Percentiles rank a stretch among this genome's conserved stretches.
Evolutionary conservation across 1,139 yeast species (phyloP).

Genomic region (Lodderomyces elongisporus): DNA sequence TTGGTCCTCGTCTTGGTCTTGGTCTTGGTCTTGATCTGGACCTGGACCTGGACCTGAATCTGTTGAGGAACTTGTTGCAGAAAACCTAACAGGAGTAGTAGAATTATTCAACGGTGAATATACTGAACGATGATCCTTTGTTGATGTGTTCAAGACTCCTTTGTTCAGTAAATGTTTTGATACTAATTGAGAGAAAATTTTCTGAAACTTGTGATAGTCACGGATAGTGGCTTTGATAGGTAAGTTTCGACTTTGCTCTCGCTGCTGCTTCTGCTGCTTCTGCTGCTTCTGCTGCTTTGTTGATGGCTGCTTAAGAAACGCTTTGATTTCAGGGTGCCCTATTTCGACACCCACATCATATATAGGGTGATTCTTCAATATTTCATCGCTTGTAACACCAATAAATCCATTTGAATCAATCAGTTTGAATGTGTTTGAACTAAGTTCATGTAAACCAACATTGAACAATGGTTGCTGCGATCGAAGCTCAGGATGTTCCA

Average conservation of each 20-base stretch:
- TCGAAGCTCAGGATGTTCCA: conserved; percentile 12
- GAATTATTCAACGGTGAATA: conserved; percentile 11
- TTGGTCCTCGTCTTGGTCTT: no score
- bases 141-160: no score
- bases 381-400: conserved; percentile 71
- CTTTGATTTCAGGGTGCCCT: conserved; percentile 7
- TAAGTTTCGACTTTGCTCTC: no score
- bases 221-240: conserved; percentile 30
- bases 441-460: conserved; percentile 58
- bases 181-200: conserved; percentile 26
- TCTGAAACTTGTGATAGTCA: conserved; percentile 36
- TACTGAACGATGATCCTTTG: no score
- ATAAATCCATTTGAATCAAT: conserved; percentile 35
- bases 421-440: conserved; percentile 12
- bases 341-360: conserved; percentile 48
- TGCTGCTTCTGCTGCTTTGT: conserved; percentile 1
- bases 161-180: no score
- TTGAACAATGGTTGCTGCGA: conserved; percentile 54
- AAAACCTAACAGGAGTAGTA: no score
- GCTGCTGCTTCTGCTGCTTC: no score
- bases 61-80: no score
- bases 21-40: no score
- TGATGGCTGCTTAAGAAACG: conserved; percentile 5
- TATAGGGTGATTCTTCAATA: conserved; percentile 49
- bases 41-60: no score